Evolutionary conservation across 2,329 filamentous ascomycete genomes (phyloP).

Genomic region (Xylaria multiplex): DNA sequence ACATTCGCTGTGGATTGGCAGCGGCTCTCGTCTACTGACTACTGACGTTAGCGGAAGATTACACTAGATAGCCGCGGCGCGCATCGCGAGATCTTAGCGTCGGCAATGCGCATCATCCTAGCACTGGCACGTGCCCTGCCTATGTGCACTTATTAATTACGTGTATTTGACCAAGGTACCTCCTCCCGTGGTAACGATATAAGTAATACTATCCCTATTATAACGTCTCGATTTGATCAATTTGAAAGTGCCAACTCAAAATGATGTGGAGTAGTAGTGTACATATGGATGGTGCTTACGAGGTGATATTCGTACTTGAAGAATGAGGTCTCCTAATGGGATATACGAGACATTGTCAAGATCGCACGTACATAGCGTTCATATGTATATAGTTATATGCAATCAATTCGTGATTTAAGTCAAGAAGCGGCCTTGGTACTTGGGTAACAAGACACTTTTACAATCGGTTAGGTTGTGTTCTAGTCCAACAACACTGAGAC

Average conservation of each 20-base stretch:
- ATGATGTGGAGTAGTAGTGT: not conserved
- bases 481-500: not conserved
- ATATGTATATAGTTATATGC: not conserved
- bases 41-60: constrained; percentile 18
- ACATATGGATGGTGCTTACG: not conserved
- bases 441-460: not conserved
- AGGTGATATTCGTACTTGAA: not conserved
- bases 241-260: not conserved
- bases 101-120: constrained; percentile 38
- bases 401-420: not conserved
- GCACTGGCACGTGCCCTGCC: constrained; percentile 32
- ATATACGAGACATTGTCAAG: not conserved
- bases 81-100: constrained; percentile 38
- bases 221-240: constrained; percentile 5
- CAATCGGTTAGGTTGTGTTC: not conserved
- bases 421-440: not conserved
- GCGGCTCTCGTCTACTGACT: not conserved
- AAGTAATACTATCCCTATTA: not conserved
- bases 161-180: no score
- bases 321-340: not conserved
- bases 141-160: not conserved
- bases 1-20: no score
- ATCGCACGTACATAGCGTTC: not conserved
- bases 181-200: not conserved
- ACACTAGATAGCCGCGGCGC: constrained; percentile 18